Conservation (phyloP, 306 rosid genomes). For the Senna tora region DNA sequence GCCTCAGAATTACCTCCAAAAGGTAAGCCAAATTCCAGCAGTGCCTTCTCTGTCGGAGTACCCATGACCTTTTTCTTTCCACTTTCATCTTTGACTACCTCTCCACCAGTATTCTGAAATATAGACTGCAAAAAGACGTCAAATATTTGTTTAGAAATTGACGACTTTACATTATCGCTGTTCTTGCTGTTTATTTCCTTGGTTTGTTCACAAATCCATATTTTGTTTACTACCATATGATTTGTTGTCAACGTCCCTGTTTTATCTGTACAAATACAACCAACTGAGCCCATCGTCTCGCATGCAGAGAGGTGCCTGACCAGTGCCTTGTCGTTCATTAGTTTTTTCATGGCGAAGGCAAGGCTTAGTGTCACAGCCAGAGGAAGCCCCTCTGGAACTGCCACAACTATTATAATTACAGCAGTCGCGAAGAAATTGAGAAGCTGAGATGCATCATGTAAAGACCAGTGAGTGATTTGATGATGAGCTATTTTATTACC, state of each 20-base stretch:
- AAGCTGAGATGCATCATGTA: conserved; percentile 61
- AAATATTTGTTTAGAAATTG: conserved; percentile 42
- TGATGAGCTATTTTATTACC: conserved; percentile 45
- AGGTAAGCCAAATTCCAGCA: conserved; percentile 73
- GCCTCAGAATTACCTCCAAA: conserved; percentile 58
- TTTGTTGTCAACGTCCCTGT: conserved; percentile 91
- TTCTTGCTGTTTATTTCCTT: conserved; percentile 33
- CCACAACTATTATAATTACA: conserved; percentile 89
- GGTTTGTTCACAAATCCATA: conserved; percentile 69
- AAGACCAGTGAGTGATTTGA: conserved; percentile 55
- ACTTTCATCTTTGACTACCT: conserved; percentile 64
- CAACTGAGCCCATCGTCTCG: conserved; percentile 93
- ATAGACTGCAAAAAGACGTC: conserved; percentile 73
- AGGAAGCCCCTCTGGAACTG: conserved; percentile 92
- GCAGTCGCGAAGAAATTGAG: conserved; percentile 79
- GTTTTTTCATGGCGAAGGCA: conserved; percentile 89
- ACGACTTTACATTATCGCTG: conserved; percentile 40
- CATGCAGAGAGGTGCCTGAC: conserved; percentile 93
- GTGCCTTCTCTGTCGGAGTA: conserved; percentile 80
- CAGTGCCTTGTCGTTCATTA: conserved; percentile 85
- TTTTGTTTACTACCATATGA: conserved; percentile 80
- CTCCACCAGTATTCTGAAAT: conserved; percentile 75
- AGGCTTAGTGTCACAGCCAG: conserved; percentile 93
- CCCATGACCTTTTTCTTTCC: conserved; percentile 64
- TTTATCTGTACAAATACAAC: conserved; percentile 87